Percentiles rank a stretch among this genome's conserved stretches.
These are phyloP conservation scores for Lactuca sativa DNA, from an alignment of 129 eudicot genomes.

Conservation along the genomic window DNA sequence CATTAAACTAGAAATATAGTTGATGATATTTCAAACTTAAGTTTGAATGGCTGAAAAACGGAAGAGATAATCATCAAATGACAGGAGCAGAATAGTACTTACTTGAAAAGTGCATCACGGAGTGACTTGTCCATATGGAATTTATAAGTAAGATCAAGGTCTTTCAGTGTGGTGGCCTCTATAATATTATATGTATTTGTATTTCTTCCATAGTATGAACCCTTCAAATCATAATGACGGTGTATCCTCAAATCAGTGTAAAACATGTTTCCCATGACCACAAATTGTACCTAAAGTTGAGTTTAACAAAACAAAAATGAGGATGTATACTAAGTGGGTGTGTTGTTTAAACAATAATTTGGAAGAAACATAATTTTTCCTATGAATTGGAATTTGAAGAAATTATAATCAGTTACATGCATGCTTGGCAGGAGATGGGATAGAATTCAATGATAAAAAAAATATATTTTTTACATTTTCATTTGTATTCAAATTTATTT, in stretches of 20 bases:
- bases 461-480: no score
- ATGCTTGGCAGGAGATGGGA: no score
- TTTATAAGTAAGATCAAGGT: constrained; percentile 68
- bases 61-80: no score
- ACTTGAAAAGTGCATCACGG: constrained; percentile 75
- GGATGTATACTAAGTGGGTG: no score
- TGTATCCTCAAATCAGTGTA: constrained; percentile 77
- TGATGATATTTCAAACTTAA: constrained; percentile 1
- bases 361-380: no score
- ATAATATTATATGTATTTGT: constrained; percentile 55
- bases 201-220: constrained; percentile 71
- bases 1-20: no score
- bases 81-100: constrained; percentile 16
- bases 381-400: no score
- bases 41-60: no score
- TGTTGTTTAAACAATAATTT: no score
- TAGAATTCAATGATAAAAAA: no score
- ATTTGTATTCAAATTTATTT: no score
- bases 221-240: constrained; percentile 83
- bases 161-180: constrained; percentile 69
- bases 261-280: constrained; percentile 95
- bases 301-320: background rate
- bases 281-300: constrained; percentile 70
- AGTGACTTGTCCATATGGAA: constrained; percentile 76
- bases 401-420: no score